Base-by-base conservation (phyloP, 1,284 basidiomycete genomes). In the Ganoderma multipileum region DNA sequence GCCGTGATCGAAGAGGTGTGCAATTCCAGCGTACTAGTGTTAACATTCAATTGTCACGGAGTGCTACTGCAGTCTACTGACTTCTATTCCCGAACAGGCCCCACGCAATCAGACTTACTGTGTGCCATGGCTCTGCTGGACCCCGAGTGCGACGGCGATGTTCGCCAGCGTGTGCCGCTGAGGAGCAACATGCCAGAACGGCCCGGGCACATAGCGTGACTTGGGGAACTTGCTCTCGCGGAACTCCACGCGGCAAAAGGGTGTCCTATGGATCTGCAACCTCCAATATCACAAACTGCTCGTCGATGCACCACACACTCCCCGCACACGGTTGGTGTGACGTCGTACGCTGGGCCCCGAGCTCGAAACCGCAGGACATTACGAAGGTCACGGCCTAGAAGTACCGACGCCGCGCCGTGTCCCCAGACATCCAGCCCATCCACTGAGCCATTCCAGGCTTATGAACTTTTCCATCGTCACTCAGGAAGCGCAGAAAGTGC, bases 291-390 rank as follows among this genome's bases (percentile, higher is more conserved):
- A 8, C 33, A 99, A 99, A 99, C 88, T 96, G 95, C 83, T 98
- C 96, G 72, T 96, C 96, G 73, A 98, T 97, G 81, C 97, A 98
- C 67, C 96, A 85, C 82, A 98, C 96, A 74, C 95, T 86, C 28
- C 96, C 98, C 58, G 98, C 97, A 68, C 97, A 99, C 1, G 97
- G 97, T 78, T 97, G 93, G 79, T 98, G 98, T 41, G 91, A 90
- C 70, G 91, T 93, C 12, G 95, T 96, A 61, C 95, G 95, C 82
- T 97, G 97, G 81, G 92, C 94, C 55, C 97, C 95, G 75, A 89
- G 89, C 65, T 98, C 98, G 80, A 96, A 99, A 0, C 97, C 98
- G 76, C 94, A 99, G 81, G 81, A 97, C 87, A 1, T 90, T 86
- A 55, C 92, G 89, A 80, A 98, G 88, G 42, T 86, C 86, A 65